Evolutionary conservation across 1,284 basidiomycete species (phyloP).

Genomic region (Ceratobasidium sp.): DNA sequence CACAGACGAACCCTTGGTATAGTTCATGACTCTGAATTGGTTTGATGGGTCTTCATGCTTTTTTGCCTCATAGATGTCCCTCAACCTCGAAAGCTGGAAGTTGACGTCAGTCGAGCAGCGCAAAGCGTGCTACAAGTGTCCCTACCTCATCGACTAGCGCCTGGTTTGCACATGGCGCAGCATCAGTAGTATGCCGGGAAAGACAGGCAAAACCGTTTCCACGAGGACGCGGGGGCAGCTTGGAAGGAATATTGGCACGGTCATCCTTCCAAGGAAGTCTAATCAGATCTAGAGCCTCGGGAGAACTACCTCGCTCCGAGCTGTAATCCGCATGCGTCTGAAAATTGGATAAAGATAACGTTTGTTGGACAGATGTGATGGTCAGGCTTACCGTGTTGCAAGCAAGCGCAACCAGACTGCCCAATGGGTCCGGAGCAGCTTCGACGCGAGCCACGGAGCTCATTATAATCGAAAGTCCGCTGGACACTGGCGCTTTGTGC

Average conservation of each 20-base stretch:
- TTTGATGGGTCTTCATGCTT: conserved; percentile 38
- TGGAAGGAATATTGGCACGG: background rate
- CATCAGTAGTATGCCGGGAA: conserved; percentile 22
- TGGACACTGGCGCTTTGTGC: conserved; percentile 1
- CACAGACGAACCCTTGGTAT: conserved; percentile 28
- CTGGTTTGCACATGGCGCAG: conserved; percentile 31
- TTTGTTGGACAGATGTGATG: background rate
- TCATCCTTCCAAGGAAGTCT: background rate
- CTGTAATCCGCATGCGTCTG: conserved; percentile 29
- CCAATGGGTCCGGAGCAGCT: conserved; percentile 29
- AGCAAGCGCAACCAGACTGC: conserved; percentile 22
- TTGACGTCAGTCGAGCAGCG: conserved; percentile 22
- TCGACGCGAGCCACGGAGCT: conserved; percentile 30
- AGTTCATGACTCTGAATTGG: conserved; percentile 39
- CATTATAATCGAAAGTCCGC: conserved; percentile 35
- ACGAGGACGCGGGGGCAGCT: conserved; percentile 18
- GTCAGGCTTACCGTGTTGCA: conserved; percentile 30
- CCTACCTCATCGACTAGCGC: conserved; percentile 37
- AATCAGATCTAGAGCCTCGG: conserved; percentile 15
- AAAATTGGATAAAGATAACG: conserved; percentile 14
- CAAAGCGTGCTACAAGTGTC: background rate
- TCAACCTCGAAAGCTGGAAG: conserved; percentile 29
- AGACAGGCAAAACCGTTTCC: conserved; percentile 35
- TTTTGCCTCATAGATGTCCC: conserved; percentile 37
- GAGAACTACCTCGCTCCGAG: conserved; percentile 34